A percentile compares a stretch with the other conserved stretches of the same genome.
phyloP scores from a whole-genome alignment of 2,329 filamentous ascomycete species.

The Claviceps maximensis region DNA sequence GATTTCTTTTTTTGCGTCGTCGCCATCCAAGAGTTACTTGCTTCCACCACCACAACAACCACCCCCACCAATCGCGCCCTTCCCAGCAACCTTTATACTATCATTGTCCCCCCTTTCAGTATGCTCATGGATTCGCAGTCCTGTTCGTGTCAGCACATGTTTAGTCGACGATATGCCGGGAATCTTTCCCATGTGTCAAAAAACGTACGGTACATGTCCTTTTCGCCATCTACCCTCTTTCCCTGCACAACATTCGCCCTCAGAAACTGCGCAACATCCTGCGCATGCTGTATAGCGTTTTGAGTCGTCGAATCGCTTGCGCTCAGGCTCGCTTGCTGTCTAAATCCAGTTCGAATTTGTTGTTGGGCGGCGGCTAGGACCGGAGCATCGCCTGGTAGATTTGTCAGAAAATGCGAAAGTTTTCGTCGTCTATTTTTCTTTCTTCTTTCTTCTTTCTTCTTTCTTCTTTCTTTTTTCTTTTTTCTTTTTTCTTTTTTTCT shows the following conservation, averaged over 20 bases:
- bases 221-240: conserved; percentile 28
- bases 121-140: conserved; percentile 76
- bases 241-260: conserved; percentile 84
- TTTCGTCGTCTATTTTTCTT: neutral
- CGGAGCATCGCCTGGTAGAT: conserved; percentile 49
- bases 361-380: conserved; percentile 57
- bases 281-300: conserved; percentile 61
- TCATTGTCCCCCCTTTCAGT: conserved; percentile 93
- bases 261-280: conserved; percentile 70
- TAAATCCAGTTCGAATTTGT: conserved; percentile 64
- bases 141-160: conserved; percentile 29
- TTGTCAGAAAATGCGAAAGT: neutral
- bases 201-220: conserved; percentile 50
- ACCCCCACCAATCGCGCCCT: conserved; percentile 17
- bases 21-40: neutral
- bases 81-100: conserved; percentile 55
- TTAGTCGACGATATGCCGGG: neutral
- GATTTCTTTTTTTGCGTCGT: neutral
- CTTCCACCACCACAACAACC: conserved; percentile 15
- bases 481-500: neutral
- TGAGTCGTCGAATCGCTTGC: conserved; percentile 43
- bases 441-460: no score
- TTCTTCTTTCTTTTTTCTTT: no score
- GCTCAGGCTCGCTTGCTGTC: conserved; percentile 47
- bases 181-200: neutral